These are phyloP conservation scores for Leccinum imitatum DNA, from an alignment of 768 basidiomycete species.

Conservation along the genomic window DNA sequence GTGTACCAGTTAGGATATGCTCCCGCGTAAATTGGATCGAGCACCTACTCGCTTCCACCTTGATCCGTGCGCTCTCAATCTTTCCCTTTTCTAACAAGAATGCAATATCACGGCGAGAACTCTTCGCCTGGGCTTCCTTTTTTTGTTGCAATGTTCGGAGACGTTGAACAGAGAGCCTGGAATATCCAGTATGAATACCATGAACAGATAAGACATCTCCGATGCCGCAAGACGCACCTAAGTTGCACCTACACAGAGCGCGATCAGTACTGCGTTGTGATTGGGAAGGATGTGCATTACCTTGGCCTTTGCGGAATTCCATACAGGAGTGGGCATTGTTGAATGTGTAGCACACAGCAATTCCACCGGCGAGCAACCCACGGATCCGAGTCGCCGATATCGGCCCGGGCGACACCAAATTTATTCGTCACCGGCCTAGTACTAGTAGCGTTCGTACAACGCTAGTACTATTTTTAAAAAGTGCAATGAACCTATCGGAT, in stretches of 20 bases:
- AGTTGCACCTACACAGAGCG: constrained; percentile 42
- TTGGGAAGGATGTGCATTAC: constrained; percentile 25
- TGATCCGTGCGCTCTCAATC: constrained; percentile 80
- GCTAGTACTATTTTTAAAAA: not conserved
- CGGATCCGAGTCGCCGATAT: constrained; percentile 17
- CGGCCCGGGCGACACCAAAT: not conserved
- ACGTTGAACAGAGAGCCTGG: constrained; percentile 80
- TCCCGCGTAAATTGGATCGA: constrained; percentile 6
- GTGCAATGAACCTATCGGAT: not conserved
- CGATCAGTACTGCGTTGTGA: constrained; percentile 7
- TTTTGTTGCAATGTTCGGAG: constrained; percentile 88
- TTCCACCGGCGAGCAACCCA: not conserved
- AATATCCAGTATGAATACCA: constrained; percentile 8
- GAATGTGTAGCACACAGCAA: constrained; percentile 7
- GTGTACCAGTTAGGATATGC: constrained; percentile 18
- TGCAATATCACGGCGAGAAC: constrained; percentile 76
- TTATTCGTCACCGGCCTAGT: not conserved
- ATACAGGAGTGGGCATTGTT: constrained; percentile 37
- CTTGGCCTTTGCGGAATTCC: constrained; percentile 67
- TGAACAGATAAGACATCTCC: not conserved
- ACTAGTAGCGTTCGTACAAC: not conserved
- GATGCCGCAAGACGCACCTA: constrained; percentile 32
- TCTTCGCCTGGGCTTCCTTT: constrained; percentile 82
- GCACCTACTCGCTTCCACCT: constrained; percentile 76
- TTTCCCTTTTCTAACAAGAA: constrained; percentile 75